Percentiles rank a stretch among this genome's conserved stretches.
Conservation (phyloP, 257 asterid species). For the Solanum stenotomum region DNA sequence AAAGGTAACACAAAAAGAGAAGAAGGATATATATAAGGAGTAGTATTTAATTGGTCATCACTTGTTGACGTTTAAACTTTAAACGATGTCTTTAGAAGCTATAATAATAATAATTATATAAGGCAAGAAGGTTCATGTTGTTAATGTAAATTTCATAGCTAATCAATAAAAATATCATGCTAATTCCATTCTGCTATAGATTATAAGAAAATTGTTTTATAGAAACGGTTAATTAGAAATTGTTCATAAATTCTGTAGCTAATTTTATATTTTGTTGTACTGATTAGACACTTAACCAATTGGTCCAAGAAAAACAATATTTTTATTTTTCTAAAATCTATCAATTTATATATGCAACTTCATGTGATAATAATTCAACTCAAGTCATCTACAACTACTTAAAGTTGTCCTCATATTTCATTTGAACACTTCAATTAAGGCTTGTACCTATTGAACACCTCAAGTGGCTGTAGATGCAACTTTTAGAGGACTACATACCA, state of each 20-base stretch:
- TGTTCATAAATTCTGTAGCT: not conserved
- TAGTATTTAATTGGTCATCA: constrained; percentile 12
- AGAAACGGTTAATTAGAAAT: not conserved
- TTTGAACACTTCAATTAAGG: no score
- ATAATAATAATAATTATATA: not conserved
- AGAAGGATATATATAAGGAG: not conserved
- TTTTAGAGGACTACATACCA: not conserved
- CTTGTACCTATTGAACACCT: no score
- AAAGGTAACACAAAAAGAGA: not conserved
- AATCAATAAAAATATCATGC: not conserved
- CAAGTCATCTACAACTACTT: no score
- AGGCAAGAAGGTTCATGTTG: not conserved
- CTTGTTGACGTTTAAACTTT: constrained; percentile 6
- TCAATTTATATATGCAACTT: not conserved
- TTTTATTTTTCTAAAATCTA: not conserved
- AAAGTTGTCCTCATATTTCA: no score
- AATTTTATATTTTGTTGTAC: no score
- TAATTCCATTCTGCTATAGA: not conserved
- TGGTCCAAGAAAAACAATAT: not conserved
- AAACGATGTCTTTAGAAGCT: not conserved
- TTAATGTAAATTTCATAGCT: not conserved
- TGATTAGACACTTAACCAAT: not conserved
- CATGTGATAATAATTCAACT: not conserved
- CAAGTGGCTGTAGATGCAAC: not conserved
- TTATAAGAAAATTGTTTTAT: not conserved